Base-by-base conservation (phyloP, 768 basidiomycete genomes). In the Tricholoma hemisulphureum region DNA sequence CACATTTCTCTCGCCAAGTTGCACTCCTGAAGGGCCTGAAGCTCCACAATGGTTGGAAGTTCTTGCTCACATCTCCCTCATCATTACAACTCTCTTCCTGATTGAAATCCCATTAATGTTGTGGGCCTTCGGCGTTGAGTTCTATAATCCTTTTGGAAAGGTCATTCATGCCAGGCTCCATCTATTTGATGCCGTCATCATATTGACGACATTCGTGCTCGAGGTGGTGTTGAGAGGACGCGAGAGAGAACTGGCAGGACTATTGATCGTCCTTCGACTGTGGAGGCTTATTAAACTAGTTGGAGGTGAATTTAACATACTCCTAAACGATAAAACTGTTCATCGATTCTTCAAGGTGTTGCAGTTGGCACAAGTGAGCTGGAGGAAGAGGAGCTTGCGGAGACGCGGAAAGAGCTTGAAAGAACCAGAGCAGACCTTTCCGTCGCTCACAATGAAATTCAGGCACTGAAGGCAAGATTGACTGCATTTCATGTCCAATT, bases 281-380 rank as follows among this genome's bases (percentile, higher is more conserved):
- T 92, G 92, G 91, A 80, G 91, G 23, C 74, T 93, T 29, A 81
- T 93, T 23, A 91, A 92, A 67, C 76, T 93, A 11, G 85, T 91
- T 31, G 74, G 76, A 71, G 75, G 77, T 82, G 43, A 63, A 66
- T 20, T 23, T n/a, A 31, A 10, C 23, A 46, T 8, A 31, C 13
- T 48, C 9, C 48, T 43, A 14, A 28, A 20, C 3, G 9, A n/a
- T n/a, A 5, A 3, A 2, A 7, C 24, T 34, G 50, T 8, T 53
- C 18, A 45, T 45, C 32, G 61, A 29, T 60, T 54, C 35, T 57
- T 21, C 51, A 60, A 90, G 90, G 89, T 41, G 82, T 93, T 32
- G 84, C 90, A 3, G 83, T 92, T 41, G 87, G 89, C 11, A 84
- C 88, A 1, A 87, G 84, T 11, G 89, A 91, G 65, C 58, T 91